Evolutionary conservation across 1,139 yeast species (phyloP).

Genomic region (Suhomyces kunorum): DNA sequence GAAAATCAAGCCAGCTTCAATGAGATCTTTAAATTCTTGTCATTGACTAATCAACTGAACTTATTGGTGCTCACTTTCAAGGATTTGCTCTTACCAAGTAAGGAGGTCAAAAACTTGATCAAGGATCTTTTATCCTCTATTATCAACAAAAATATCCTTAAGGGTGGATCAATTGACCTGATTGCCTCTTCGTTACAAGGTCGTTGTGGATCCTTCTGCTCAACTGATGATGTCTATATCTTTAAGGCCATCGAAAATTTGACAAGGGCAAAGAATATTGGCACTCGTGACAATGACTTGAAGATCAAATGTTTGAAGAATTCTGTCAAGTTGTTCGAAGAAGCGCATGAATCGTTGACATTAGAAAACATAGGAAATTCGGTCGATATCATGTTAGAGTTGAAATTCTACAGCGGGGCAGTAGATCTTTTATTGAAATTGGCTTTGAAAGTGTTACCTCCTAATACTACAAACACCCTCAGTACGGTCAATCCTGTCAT

Average conservation of each 20-base stretch:
- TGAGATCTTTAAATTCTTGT: conserved; percentile 70
- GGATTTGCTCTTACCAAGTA: conserved; percentile 71
- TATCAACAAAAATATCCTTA: conserved; percentile 81
- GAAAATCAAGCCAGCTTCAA: conserved; percentile 55
- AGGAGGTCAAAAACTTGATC: conserved; percentile 64
- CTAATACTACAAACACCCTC: neutral
- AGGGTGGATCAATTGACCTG: conserved; percentile 92
- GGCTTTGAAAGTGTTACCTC: conserved; percentile 53
- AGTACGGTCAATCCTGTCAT: conserved; percentile 6
- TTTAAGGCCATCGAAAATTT: conserved; percentile 93
- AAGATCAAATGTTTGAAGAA: conserved; percentile 69
- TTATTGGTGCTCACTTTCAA: conserved; percentile 68
- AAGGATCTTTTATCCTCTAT: conserved; percentile 87
- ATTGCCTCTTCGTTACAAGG: conserved; percentile 88
- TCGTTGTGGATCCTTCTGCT: conserved; percentile 93
- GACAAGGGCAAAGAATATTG: conserved; percentile 80
- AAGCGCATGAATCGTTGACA: conserved; percentile 76
- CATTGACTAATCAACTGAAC: conserved; percentile 66
- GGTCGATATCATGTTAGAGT: conserved; percentile 70
- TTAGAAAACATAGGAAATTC: conserved; percentile 83
- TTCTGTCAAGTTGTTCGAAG: conserved; percentile 75
- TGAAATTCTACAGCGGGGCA: conserved; percentile 83
- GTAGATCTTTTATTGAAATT: conserved; percentile 79
- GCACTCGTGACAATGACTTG: conserved; percentile 67
- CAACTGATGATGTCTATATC: conserved; percentile 88